A percentile compares a stretch with the other conserved stretches of the same genome.
phyloP scores from a whole-genome alignment of 208 protist species.

The Crithidia sp. region DNA sequence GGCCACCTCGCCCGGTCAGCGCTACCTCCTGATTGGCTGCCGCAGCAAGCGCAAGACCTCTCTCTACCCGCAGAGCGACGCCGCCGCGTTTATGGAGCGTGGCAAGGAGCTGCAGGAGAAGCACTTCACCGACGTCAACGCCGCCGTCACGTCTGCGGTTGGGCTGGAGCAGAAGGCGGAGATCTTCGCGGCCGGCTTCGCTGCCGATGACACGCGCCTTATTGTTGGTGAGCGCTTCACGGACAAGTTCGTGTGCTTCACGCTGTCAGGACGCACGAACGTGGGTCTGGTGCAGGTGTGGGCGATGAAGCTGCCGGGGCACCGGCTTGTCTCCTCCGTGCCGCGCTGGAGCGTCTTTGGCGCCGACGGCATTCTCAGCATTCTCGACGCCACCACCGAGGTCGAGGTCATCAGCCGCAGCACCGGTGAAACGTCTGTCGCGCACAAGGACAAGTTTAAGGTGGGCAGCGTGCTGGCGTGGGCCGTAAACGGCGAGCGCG shows the following conservation, averaged over 20 bases:
- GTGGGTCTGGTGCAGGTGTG: conserved; percentile 43
- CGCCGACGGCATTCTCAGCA: conserved; percentile 55
- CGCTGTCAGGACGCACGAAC: conserved; percentile 41
- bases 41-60: conserved; percentile 64
- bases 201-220: conserved; percentile 52
- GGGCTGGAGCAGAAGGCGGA: conserved; percentile 55
- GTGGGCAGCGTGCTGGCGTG: conserved; percentile 75
- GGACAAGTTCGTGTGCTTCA: conserved; percentile 69
- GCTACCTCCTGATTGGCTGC: conserved; percentile 67
- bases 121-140: conserved; percentile 48
- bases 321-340: conserved; percentile 70
- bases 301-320: conserved; percentile 61
- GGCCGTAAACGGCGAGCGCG: conserved; percentile 40
- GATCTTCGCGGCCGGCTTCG: conserved; percentile 62
- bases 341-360: conserved; percentile 53
- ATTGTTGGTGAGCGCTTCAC: conserved; percentile 68
- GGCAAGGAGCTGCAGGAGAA: conserved; percentile 71
- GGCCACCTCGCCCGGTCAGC: conserved; percentile 61
- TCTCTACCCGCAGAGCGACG: conserved; percentile 58
- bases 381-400: conserved; percentile 56
- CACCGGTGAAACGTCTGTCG: conserved; percentile 22
- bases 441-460: conserved; percentile 73
- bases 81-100: conserved; percentile 44
- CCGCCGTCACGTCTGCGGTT: conserved; percentile 38
- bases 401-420: conserved; percentile 64